These are phyloP conservation scores for Aspergillus quadricinctus DNA, from an alignment of 2,329 filamentous ascomycete species.

Conservation along the genomic window DNA sequence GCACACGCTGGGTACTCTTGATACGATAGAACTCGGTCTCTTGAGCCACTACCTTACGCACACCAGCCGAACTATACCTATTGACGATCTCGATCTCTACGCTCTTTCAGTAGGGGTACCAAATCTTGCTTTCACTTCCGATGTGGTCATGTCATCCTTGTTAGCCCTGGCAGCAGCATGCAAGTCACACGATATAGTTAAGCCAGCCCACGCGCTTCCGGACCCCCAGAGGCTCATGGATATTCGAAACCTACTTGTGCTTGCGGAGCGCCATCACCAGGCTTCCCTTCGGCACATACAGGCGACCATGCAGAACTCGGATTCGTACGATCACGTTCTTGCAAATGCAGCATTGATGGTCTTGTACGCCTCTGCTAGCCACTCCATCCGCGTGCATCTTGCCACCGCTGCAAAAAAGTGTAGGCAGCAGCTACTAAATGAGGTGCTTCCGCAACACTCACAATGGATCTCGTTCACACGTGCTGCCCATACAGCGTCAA, in stretches of 20 bases:
- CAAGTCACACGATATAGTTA: constrained; percentile 29
- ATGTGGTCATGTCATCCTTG: constrained; percentile 41
- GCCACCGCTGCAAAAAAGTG: constrained; percentile 16
- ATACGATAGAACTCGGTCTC: constrained; percentile 32
- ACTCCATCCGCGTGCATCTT: constrained; percentile 35
- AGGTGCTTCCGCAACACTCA: constrained; percentile 29
- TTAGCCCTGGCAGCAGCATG: constrained; percentile 41
- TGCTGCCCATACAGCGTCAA: constrained; percentile 32
- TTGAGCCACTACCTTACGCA: constrained; percentile 42
- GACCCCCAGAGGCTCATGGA: constrained; percentile 15
- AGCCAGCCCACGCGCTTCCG: background rate
- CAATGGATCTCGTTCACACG: constrained; percentile 40
- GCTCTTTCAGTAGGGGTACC: constrained; percentile 42
- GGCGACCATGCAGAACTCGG: constrained; percentile 24
- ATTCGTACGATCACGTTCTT: constrained; percentile 33
- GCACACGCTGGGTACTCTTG: constrained; percentile 6
- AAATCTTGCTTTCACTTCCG: constrained; percentile 38
- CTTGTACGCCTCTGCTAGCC: constrained; percentile 38
- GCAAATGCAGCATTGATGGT: constrained; percentile 43
- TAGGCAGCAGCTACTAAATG: constrained; percentile 13
- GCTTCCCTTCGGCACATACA: constrained; percentile 38
- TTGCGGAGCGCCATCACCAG: constrained; percentile 38
- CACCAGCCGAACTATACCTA: constrained; percentile 35
- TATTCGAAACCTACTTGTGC: constrained; percentile 14
- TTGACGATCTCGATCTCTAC: constrained; percentile 38